Percentiles rank a stretch among this genome's conserved stretches.
These are phyloP conservation scores for Vicia villosa DNA, from an alignment of 306 rosid genomes.

Conservation along the genomic window DNA sequence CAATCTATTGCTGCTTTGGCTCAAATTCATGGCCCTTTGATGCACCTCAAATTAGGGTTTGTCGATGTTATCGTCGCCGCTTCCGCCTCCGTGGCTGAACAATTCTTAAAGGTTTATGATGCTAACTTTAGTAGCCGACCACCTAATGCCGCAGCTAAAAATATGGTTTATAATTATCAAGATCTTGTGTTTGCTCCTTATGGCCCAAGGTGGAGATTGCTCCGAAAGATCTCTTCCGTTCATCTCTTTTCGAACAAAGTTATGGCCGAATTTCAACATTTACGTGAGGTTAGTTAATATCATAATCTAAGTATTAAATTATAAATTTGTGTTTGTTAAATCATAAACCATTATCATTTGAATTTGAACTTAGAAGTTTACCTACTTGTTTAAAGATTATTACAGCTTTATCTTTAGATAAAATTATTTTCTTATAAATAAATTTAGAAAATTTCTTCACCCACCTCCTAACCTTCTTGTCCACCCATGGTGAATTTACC, in stretches of 20 bases:
- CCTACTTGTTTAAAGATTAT: too few relatives aligned
- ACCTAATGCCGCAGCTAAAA: conserved; percentile 75
- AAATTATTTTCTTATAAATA: too few relatives aligned
- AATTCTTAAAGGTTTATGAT: conserved; percentile 68
- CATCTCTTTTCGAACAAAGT: conserved; percentile 83
- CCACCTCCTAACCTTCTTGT: too few relatives aligned
- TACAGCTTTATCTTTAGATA: too few relatives aligned
- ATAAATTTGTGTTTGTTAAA: too few relatives aligned
- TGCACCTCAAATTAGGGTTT: conserved; percentile 69
- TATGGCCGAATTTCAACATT: conserved; percentile 60
- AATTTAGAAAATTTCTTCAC: too few relatives aligned
- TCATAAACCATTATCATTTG: too few relatives aligned
- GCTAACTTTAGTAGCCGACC: conserved; percentile 80
- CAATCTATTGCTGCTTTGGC: conserved; percentile 68
- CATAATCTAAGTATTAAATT: too few relatives aligned
- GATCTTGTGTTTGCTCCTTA: conserved; percentile 85
- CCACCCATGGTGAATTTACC: too few relatives aligned
- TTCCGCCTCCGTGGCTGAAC: conserved; percentile 73
- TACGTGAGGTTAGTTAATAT: conserved; percentile 73
- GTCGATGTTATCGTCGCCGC: conserved; percentile 73
- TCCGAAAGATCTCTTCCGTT: conserved; percentile 71
- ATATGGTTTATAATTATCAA: conserved; percentile 71
- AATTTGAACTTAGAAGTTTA: too few relatives aligned
- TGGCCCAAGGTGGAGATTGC: conserved; percentile 75
- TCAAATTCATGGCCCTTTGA: conserved; percentile 61